A percentile compares a stretch with the other conserved stretches of the same genome.
Conservation (phyloP, 148 eudicot genomes). For the Rhododendron mucronatum region DNA sequence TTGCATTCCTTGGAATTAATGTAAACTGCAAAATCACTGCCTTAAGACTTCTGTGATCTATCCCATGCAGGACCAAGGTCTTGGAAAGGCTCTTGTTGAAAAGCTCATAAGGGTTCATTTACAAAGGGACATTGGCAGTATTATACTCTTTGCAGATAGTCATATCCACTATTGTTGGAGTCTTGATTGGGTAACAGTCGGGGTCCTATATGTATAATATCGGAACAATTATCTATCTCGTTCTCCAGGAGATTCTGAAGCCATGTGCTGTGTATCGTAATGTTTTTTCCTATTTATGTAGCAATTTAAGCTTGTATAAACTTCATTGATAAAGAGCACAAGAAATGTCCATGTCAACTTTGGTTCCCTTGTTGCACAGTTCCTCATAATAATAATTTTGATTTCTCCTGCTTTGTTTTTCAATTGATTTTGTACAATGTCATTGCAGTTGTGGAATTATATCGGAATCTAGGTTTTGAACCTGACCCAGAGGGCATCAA, state of each 20-base stretch:
- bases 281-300: not conserved
- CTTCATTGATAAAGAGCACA: not conserved
- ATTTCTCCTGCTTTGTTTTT: not conserved
- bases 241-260: not conserved
- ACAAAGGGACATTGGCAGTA: conserved; percentile 91
- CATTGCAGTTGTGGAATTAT: conserved; percentile 88
- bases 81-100: conserved; percentile 94
- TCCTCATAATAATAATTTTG: not conserved
- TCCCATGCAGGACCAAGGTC: conserved; percentile 75
- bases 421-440: not conserved
- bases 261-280: not conserved
- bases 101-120: conserved; percentile 84
- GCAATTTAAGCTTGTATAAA: not conserved
- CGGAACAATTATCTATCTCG: not conserved
- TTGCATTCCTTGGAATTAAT: conserved; percentile 3
- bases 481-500: conserved; percentile 97
- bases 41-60: not conserved
- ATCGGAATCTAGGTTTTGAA: conserved; percentile 75
- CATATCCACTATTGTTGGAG: conserved; percentile 3
- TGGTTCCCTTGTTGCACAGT: not conserved
- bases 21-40: not conserved
- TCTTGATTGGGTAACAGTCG: not conserved
- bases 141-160: conserved; percentile 87
- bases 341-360: not conserved
- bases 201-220: not conserved